Evolutionary conservation across 306 rosid genomes (phyloP), one percentile per base, ranked within the genome.

Genomic region (Castanopsis chinensis): DNA sequence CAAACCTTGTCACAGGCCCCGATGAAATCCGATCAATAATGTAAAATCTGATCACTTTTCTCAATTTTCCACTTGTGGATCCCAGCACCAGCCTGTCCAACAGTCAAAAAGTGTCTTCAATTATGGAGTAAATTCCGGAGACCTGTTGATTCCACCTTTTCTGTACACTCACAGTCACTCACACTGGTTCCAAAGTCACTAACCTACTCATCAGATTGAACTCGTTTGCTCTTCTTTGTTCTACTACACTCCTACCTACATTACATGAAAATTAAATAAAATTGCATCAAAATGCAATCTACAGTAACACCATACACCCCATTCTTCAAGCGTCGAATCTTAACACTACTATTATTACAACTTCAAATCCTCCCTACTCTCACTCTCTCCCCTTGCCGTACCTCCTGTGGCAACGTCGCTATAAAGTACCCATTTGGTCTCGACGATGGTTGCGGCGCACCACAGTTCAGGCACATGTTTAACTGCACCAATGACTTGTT

Each of bases 361-460:
- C 83, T 81, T 0, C 91, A 83, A 73, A 54, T 64, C 69, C 72
- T 59, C 43, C 87, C 86, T 6, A 73, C 69, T 71, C 28, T 60
- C 72, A 3, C 87, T 49, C 86, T 86, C 79, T 82, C 97, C 6
- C 89, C 85, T 2, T 94, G 98, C 94, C 92, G 91, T 56, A 85
- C 37, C 75, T 78, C 89, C 45, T 94, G 98, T 75, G 92, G 94
- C 17, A 83, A 11, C 83, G 80, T 94, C 72, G 82, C 97, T 61
- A 88, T 94, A 69, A 86, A 84, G 58, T 87, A 92, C 90, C 98
- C 97, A 1, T 94, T 94, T 68, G 97, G 89, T 56, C 32, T 94
- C 58, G 94, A 94, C 78, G 98, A 92, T 53, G 98, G 98, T 12
- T 94, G 98, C 51, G 97, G 98, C 9, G 93, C 97, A 6, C 98